Evolutionary conservation across 768 basidiomycete species (phyloP), one percentile per base, ranked within the genome.

Genomic region (Lentinula boryana): DNA sequence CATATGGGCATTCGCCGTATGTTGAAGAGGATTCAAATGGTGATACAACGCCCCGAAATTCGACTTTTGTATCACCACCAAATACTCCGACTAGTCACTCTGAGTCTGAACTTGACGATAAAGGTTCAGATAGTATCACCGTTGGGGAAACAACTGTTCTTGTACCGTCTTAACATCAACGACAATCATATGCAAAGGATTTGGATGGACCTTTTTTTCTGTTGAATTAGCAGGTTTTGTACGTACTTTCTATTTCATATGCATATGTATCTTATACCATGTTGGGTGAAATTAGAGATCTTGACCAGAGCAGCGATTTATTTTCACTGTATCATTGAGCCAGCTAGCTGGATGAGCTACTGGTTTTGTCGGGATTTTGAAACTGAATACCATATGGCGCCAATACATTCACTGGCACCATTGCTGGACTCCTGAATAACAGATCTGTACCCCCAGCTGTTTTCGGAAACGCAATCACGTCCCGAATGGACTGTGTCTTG

Each of bases 381-480:
- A 40, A 40, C 12, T 73, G 76, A 64, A 91, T 79, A 65, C 84
- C 84, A 71, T 91, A 92, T 69, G 88, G 83, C 64, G 77, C 66
- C 57, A 93, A 73, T 36, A 82, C 75, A 36, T 82, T 78, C 23
- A 74, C 69, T 60, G 70, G 68, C 59, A 86, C 78, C 16, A 81
- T 66, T 12, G 91, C 85, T 43, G 95, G 95, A 72, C 93, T 93
- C 73, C 85, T 89, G 80, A 97, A 95, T 41, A 96, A 84, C 46
- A 87, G 83, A 74, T 98, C 95, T 23, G 85, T 82, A 5, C 95
- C 95, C 61, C 76, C 83, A 43, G 85, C 84, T 7, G 90, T 89
- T 78, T 98, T 98, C 8, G 95, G 95, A 77, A 98, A 98, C 18
- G 95, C 95, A 65, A 98, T 96, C 64, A 98, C 95, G 67, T 97